phyloP scores from a whole-genome alignment of 495 filamentous ascomycete species.

The Oidiodendron maius region DNA sequence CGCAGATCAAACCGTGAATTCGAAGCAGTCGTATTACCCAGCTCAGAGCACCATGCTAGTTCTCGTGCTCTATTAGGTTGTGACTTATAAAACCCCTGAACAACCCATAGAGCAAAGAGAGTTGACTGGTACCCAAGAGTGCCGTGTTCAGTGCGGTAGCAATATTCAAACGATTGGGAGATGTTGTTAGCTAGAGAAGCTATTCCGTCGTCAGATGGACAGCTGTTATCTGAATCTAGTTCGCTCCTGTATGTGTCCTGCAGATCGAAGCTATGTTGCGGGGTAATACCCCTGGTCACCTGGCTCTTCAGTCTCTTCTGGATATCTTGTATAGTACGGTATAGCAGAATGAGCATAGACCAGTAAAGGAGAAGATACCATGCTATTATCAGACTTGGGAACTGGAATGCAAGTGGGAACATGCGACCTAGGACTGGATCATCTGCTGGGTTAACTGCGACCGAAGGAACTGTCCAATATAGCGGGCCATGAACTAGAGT shows the following conservation, averaged over 20 bases:
- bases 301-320: not conserved
- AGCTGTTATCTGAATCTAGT: not conserved
- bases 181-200: not conserved
- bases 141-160: not conserved
- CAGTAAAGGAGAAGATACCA: slow-evolving; percentile 1
- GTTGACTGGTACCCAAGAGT: slow-evolving; percentile 1
- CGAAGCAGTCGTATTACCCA: not conserved
- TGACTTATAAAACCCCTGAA: not conserved
- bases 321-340: not conserved
- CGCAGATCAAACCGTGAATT: not conserved
- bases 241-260: not conserved
- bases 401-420: not conserved
- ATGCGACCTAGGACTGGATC: not conserved
- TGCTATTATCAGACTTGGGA: not conserved
- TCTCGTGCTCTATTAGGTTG: not conserved
- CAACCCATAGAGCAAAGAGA: not conserved
- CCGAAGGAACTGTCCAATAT: not conserved
- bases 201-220: not conserved
- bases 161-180: slow-evolving; percentile 3
- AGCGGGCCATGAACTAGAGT: not conserved
- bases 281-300: no score
- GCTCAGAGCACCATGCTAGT: not conserved
- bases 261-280: not conserved
- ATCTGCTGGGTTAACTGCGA: not conserved
- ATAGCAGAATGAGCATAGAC: not conserved